Base-by-base conservation (phyloP, 2,329 filamentous ascomycete species). In the Penicillium sp. region DNA sequence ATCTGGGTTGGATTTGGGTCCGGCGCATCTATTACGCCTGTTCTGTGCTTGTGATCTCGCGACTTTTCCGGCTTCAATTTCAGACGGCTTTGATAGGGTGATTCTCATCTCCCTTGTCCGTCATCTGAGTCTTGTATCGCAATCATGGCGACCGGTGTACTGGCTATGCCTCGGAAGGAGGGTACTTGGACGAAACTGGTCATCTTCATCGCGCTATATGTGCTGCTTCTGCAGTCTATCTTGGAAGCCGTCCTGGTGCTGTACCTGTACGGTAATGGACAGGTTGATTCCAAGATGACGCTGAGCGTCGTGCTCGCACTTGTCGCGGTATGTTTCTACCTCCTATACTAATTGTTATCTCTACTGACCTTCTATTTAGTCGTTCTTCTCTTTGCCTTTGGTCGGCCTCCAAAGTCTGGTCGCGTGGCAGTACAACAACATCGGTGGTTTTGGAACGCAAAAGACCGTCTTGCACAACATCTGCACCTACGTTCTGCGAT, bases 201-300 rank as follows among this genome's bases (percentile, higher is more conserved):
- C 36, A 73, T 75, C 39, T 73, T 74, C 27, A 54, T 72, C 46
- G 62, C 68, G 13, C 63, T 75, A 4, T 74, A 75, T 46, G 59
- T 67, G 24, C 54, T 74, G 40, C 66, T 74, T 11, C 52, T 74
- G 2, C 63, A 71, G 50, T 75, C 72, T 0, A 55, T 74, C n/a
- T 62, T 68, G 11, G 61, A 74, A 64, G 68, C 66, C 52, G 71
- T 67, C 0, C 47, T 75, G 5, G 67, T 71, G 5, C 55, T 74
- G 2, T 72, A 69, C 47, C 62, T 75, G 1, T 75, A 73, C 47
- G 69, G 61, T 6, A 69, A 63, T 39, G 60, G 60, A 24, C 57
- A 61, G n/a, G 71, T 75, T 31, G 73, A 75, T 51, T 68, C 65
- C n/a, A 71, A 71, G 55, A 75, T 73, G 68, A 68, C 67, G 0